Conservation (phyloP, 176 grass and related monocot genomes). For the Elymus sibiricus region DNA sequence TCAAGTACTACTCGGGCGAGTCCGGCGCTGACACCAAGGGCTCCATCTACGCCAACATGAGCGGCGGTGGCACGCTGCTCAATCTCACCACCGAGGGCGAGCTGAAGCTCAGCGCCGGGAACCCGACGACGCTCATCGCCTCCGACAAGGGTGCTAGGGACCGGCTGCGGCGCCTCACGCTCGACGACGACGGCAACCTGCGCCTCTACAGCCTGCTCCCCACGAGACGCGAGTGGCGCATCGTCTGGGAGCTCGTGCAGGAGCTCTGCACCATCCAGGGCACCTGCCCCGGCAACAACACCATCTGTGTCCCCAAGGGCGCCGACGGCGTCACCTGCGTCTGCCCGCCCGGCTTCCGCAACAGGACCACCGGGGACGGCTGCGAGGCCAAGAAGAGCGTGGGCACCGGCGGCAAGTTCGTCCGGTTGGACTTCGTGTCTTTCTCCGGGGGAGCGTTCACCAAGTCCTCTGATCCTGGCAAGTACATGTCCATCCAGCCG, state of each 20-base stretch:
- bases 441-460: neutral
- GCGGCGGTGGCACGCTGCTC: neutral
- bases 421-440: slow-evolving; percentile 65
- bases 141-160: slow-evolving; percentile 25
- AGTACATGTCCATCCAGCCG: neutral
- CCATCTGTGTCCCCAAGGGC: slow-evolving; percentile 70
- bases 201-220: slow-evolving; percentile 58
- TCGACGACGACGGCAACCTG: slow-evolving; percentile 79
- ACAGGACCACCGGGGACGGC: neutral
- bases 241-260: slow-evolving; percentile 71
- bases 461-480: neutral
- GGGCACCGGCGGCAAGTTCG: slow-evolving; percentile 43
- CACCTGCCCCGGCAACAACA: slow-evolving; percentile 30
- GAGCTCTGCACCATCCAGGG: slow-evolving; percentile 78
- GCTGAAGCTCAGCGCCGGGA: neutral
- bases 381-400: slow-evolving; percentile 34
- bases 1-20: slow-evolving; percentile 5
- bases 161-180: slow-evolving; percentile 57
- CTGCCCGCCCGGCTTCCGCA: slow-evolving; percentile 76
- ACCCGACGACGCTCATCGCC: neutral
- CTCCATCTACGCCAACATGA: slow-evolving; percentile 16
- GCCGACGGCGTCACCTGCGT: slow-evolving; percentile 33
- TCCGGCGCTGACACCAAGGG: neutral
- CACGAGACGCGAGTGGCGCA: neutral
- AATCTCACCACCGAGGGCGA: slow-evolving; percentile 43